Percentiles rank a stretch among this genome's conserved stretches.
These are phyloP conservation scores for Eutrema salsugineum DNA, from an alignment of 441 rosid species.

Conservation along the genomic window DNA sequence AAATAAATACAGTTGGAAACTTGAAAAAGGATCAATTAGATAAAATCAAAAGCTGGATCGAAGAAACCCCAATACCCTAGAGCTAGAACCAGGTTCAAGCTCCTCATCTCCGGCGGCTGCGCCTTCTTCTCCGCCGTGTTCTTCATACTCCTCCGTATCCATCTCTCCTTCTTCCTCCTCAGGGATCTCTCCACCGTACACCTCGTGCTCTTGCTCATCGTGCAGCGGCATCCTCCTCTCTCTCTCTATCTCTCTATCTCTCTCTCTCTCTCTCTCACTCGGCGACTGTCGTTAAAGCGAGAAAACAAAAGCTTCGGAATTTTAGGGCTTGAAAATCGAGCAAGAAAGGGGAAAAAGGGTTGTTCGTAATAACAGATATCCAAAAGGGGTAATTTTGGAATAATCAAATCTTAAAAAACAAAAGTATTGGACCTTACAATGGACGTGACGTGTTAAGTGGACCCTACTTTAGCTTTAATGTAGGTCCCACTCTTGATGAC, in stretches of 20 bases:
- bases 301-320: slow-evolving; percentile 15
- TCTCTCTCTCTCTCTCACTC: background rate
- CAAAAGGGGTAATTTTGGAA: slow-evolving; percentile 9
- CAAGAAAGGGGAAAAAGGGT: background rate
- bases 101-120: slow-evolving; percentile 33
- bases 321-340: slow-evolving; percentile 30
- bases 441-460: slow-evolving; percentile 8
- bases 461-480: background rate
- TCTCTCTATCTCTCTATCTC: background rate
- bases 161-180: slow-evolving; percentile 67
- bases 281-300: background rate
- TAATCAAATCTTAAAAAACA: background rate
- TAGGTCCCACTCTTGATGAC: background rate
- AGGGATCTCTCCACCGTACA: slow-evolving; percentile 74
- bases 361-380: background rate
- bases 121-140: slow-evolving; percentile 39
- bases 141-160: slow-evolving; percentile 53
- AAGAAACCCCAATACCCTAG: slow-evolving; percentile 40
- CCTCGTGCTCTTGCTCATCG: slow-evolving; percentile 74
- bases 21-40: background rate
- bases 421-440: background rate
- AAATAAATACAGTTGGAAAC: background rate
- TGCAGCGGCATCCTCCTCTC: slow-evolving; percentile 46
- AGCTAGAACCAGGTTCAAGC: slow-evolving; percentile 46
- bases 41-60: slow-evolving; percentile 2